Conservation (phyloP, 768 basidiomycete genomes). For the Amanita pallidorosea region DNA sequence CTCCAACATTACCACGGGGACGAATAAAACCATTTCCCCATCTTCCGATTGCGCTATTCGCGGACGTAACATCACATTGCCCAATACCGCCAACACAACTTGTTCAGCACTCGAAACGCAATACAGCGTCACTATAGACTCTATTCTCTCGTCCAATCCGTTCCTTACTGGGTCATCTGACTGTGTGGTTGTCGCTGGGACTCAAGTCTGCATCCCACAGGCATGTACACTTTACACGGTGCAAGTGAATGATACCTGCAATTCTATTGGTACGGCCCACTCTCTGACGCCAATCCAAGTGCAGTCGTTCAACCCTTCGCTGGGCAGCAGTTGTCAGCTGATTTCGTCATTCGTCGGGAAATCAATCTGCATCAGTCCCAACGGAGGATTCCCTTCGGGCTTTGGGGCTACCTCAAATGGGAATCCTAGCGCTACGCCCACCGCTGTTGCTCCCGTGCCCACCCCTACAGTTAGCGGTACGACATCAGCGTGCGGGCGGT, state of each 20-base stretch:
- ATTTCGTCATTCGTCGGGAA: constrained; percentile 9
- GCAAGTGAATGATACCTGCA: constrained; percentile 13
- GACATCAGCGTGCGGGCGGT: constrained; percentile 14
- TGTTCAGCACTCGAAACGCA: constrained; percentile 8
- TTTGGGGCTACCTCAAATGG: constrained; percentile 5
- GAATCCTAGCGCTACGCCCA: constrained; percentile 10
- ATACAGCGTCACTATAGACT: constrained; percentile 7
- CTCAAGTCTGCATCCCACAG: constrained; percentile 11
- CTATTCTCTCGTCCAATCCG: constrained; percentile 10
- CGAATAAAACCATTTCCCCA: constrained; percentile 5
- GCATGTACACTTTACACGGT: constrained; percentile 11
- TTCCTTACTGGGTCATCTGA: constrained; percentile 4
- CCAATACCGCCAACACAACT: constrained; percentile 7
- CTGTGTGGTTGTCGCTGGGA: background rate
- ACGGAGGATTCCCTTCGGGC: constrained; percentile 12
- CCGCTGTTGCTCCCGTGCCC: constrained; percentile 10
- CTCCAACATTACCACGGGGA: constrained; percentile 5
- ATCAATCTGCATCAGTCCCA: constrained; percentile 8
- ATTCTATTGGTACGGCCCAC: constrained; percentile 6
- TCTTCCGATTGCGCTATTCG: constrained; percentile 10
- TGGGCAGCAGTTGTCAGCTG: constrained; percentile 11
- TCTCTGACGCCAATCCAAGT: constrained; percentile 7
- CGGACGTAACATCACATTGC: constrained; percentile 13
- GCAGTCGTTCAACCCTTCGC: constrained; percentile 9
- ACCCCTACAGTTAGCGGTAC: constrained; percentile 14